Evolutionary conservation across 768 basidiomycete species (phyloP).

Genomic region (Lentinula aciculospora): DNA sequence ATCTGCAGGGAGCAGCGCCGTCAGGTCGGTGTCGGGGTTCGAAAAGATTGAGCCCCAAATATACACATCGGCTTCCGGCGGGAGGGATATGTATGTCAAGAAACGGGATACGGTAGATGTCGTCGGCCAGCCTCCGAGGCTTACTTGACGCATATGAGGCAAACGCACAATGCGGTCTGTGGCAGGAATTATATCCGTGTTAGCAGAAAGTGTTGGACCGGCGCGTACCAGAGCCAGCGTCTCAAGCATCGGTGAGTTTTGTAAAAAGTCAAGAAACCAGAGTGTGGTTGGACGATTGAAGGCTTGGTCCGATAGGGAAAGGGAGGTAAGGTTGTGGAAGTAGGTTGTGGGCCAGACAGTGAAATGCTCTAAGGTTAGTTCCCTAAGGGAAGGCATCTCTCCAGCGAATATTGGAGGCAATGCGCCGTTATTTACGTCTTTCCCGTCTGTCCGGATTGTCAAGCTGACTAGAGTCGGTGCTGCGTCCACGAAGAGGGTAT

Average conservation of each 20-base stretch:
- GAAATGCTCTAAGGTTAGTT: constrained; percentile 2
- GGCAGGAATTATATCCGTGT: constrained; percentile 6
- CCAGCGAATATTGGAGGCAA: constrained; percentile 6
- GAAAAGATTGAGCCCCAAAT: constrained; percentile 3
- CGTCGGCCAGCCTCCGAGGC: neutral
- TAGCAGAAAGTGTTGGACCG: constrained; percentile 5
- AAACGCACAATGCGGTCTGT: neutral
- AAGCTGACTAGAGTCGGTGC: constrained; percentile 6
- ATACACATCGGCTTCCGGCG: neutral
- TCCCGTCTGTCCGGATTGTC: neutral
- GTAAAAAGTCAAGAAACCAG: constrained; percentile 5
- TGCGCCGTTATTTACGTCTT: neutral
- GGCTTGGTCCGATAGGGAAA: constrained; percentile 3
- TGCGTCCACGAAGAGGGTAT: neutral
- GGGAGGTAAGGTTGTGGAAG: constrained; percentile 6
- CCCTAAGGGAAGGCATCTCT: neutral
- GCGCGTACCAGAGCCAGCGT: constrained; percentile 3
- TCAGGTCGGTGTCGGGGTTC: neutral
- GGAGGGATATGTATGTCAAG: neutral
- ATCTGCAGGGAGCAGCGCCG: neutral
- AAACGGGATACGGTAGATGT: neutral
- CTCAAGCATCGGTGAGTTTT: constrained; percentile 6
- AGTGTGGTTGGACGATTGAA: neutral
- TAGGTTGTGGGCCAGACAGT: constrained; percentile 7
- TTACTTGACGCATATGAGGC: neutral